phyloP scores from a whole-genome alignment of 2,329 filamentous ascomycete genomes.

The Pseudogymnoascus sp. region DNA sequence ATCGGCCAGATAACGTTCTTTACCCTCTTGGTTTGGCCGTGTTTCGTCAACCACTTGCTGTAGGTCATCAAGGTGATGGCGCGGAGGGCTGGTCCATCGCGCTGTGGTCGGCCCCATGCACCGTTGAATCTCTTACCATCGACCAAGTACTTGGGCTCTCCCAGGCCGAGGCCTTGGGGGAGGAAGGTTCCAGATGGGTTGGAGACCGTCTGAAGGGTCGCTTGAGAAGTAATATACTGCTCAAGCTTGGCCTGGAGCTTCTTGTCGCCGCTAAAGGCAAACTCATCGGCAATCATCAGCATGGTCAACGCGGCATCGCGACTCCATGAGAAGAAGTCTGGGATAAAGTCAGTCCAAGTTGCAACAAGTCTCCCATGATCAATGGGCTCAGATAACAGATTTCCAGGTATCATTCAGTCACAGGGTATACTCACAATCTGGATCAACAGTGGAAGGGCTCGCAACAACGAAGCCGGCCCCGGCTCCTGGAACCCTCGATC shows the following conservation, averaged over 20 bases:
- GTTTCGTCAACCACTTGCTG: constrained; percentile 60
- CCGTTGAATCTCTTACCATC: constrained; percentile 55
- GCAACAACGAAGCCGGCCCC: constrained; percentile 48
- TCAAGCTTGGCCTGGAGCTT: constrained; percentile 50
- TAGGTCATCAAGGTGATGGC: constrained; percentile 67
- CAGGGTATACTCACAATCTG: constrained; percentile 40
- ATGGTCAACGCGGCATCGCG: constrained; percentile 63
- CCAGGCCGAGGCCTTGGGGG: constrained; percentile 42
- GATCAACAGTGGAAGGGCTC: constrained; percentile 43
- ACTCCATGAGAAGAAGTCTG: constrained; percentile 74
- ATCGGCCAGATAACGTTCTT: constrained; percentile 59
- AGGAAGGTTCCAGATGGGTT: constrained; percentile 44
- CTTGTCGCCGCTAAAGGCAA: constrained; percentile 41
- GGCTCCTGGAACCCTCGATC: constrained; percentile 39
- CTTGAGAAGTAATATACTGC: constrained; percentile 60
- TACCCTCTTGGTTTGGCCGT: constrained; percentile 42
- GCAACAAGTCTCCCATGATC: not conserved
- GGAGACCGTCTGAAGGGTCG: constrained; percentile 44
- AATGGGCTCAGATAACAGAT: not conserved
- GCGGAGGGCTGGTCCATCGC: constrained; percentile 69
- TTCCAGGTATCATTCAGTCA: not conserved
- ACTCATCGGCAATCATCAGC: constrained; percentile 57
- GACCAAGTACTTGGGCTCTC: constrained; percentile 65
- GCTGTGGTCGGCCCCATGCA: constrained; percentile 68
- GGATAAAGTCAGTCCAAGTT: not conserved